Conservation (phyloP, 345 rosid species). For the Draba incana region DNA sequence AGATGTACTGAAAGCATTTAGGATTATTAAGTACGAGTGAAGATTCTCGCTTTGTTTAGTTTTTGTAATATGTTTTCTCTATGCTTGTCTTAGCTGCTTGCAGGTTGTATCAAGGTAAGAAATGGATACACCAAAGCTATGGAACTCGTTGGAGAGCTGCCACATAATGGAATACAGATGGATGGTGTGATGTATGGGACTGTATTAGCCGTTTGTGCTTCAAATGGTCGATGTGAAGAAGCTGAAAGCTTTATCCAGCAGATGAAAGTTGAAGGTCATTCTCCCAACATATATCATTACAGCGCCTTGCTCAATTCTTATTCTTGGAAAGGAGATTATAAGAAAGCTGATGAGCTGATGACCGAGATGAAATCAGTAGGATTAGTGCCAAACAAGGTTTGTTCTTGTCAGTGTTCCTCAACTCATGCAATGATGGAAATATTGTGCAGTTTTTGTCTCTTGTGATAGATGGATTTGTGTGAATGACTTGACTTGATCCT, state of each 20-base stretch:
- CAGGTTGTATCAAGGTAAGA: slow-evolving; percentile 81
- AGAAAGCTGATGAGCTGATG: slow-evolving; percentile 82
- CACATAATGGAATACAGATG: slow-evolving; percentile 59
- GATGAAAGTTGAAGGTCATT: slow-evolving; percentile 80
- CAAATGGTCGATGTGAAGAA: slow-evolving; percentile 68
- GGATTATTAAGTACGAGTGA: neutral
- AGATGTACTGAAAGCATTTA: neutral
- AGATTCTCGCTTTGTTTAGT: slow-evolving; percentile 11
- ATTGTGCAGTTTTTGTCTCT: too few relatives aligned
- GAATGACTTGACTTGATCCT: too few relatives aligned
- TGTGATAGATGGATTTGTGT: too few relatives aligned
- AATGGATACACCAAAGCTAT: slow-evolving; percentile 70
- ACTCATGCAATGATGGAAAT: too few relatives aligned
- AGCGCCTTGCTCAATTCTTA: slow-evolving; percentile 91
- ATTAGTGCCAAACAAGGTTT: slow-evolving; percentile 86
- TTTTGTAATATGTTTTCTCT: slow-evolving; percentile 30
- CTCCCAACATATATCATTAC: slow-evolving; percentile 76
- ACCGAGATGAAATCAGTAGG: slow-evolving; percentile 76
- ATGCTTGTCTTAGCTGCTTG: slow-evolving; percentile 63
- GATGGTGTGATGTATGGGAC: slow-evolving; percentile 85
- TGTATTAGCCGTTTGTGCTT: slow-evolving; percentile 88
- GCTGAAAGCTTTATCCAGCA: slow-evolving; percentile 72
- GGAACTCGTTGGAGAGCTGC: slow-evolving; percentile 71
- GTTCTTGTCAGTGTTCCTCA: slow-evolving; percentile 24
- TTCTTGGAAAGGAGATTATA: slow-evolving; percentile 67